Conservation (phyloP, 495 filamentous ascomycete species). For the Chaetomium cochliodes region DNA sequence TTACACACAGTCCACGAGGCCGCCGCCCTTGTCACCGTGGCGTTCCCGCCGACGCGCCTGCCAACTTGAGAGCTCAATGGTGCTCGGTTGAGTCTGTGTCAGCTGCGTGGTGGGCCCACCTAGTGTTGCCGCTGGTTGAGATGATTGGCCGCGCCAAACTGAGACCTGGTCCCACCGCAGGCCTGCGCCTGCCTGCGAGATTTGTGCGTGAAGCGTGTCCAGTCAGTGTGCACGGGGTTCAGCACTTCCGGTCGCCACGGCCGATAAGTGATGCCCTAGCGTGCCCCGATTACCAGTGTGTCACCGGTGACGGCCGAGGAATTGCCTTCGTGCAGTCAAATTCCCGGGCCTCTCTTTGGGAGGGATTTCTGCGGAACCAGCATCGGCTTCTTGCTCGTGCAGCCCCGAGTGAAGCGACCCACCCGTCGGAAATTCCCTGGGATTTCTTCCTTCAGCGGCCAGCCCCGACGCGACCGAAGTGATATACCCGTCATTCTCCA, state of each 20-base stretch:
- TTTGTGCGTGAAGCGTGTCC: slow-evolving; percentile 33
- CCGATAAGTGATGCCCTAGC: background rate
- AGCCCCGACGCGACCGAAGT: no score
- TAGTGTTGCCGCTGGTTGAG: background rate
- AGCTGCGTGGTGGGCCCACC: background rate
- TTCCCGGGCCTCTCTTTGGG: no score
- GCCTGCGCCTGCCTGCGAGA: slow-evolving; percentile 23
- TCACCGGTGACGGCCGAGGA: no score
- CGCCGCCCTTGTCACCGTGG: no score
- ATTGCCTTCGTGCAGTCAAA: no score
- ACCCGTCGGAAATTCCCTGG: background rate
- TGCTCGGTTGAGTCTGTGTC: background rate
- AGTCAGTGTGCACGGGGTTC: slow-evolving; percentile 13
- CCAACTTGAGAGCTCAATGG: no score
- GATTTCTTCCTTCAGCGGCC: no score
- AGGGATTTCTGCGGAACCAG: background rate
- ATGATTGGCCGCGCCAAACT: background rate
- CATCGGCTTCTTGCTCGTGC: slow-evolving; percentile 1
- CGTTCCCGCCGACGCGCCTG: no score
- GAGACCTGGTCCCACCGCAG: background rate
- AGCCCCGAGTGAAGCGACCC: slow-evolving; percentile 23
- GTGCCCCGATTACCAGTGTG: background rate
- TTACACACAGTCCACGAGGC: no score
- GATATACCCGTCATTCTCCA: no score
- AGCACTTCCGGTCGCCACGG: background rate